These are phyloP conservation scores for Pseudoturritis turrita DNA, from an alignment of 345 rosid genomes.

Conservation along the genomic window DNA sequence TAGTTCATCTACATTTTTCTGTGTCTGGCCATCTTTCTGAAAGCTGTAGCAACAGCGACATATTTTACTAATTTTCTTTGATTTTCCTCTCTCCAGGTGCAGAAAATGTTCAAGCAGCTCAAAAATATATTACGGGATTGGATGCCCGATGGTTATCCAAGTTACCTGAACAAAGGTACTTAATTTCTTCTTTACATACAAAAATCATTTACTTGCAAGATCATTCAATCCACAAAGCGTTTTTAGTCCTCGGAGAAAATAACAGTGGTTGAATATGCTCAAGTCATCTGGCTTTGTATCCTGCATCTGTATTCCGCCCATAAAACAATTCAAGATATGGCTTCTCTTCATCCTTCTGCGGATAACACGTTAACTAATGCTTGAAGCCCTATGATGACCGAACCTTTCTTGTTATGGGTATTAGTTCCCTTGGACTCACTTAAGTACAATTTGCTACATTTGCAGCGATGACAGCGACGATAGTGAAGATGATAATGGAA, in stretches of 20 bases:
- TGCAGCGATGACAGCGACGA: constrained; percentile 79
- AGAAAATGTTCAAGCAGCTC: constrained; percentile 78
- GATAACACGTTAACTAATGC: no score
- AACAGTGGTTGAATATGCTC: not conserved
- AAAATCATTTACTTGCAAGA: not conserved
- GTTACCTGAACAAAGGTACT: constrained; percentile 67
- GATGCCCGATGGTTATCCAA: constrained; percentile 92
- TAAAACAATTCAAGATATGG: not conserved
- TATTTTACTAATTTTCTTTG: not conserved
- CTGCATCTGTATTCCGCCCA: not conserved
- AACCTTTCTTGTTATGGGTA: not conserved
- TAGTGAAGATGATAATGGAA: constrained; percentile 55
- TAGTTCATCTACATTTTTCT: not conserved
- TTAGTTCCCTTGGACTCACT: not conserved
- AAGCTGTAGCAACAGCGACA: not conserved
- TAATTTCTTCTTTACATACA: not conserved
- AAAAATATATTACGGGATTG: constrained; percentile 90
- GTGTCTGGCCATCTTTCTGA: not conserved
- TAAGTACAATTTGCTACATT: not conserved
- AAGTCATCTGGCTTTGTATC: not conserved
- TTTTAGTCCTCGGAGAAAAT: not conserved
- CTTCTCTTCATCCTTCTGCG: not conserved
- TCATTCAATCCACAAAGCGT: not conserved
- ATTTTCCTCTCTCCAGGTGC: constrained; percentile 42
- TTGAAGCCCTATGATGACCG: not conserved